Conservation (phyloP, 345 rosid genomes). For the Tarenaya hassleriana region DNA sequence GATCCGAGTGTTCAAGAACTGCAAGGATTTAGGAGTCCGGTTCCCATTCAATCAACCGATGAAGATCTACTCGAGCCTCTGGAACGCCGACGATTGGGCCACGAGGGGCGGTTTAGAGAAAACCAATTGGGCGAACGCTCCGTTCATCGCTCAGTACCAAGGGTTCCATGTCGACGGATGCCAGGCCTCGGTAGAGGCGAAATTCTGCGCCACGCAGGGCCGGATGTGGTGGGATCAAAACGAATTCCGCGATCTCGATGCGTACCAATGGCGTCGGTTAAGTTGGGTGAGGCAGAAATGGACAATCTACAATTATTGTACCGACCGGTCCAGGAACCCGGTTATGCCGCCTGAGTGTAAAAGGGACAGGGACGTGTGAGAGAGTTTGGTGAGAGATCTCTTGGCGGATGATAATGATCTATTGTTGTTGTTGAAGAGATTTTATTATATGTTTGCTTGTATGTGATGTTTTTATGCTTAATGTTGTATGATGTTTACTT, state of each 20-base stretch:
- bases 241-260: conserved; percentile 54
- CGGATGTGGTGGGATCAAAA: conserved; percentile 70
- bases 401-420: no score
- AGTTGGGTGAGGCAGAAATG: conserved; percentile 47
- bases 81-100: conserved; percentile 95
- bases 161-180: conserved; percentile 63
- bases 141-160: conserved; percentile 53
- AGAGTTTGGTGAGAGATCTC: no score
- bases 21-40: conserved; percentile 62
- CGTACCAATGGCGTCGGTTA: conserved; percentile 42
- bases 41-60: conserved; percentile 81
- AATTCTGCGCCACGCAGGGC: conserved; percentile 70
- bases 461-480: no score
- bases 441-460: no score
- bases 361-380: conserved; percentile 46
- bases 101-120: conserved; percentile 85
- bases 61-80: conserved; percentile 79
- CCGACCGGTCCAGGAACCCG: conserved; percentile 41
- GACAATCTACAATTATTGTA: conserved; percentile 60
- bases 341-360: conserved; percentile 42
- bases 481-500: no score
- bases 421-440: no score
- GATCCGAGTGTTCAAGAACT: conserved; percentile 75
- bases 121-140: conserved; percentile 80
- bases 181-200: conserved; percentile 52